These are phyloP conservation scores for Xylaria sp. DNA, from an alignment of 2,329 filamentous ascomycete genomes.

Conservation along the genomic window DNA sequence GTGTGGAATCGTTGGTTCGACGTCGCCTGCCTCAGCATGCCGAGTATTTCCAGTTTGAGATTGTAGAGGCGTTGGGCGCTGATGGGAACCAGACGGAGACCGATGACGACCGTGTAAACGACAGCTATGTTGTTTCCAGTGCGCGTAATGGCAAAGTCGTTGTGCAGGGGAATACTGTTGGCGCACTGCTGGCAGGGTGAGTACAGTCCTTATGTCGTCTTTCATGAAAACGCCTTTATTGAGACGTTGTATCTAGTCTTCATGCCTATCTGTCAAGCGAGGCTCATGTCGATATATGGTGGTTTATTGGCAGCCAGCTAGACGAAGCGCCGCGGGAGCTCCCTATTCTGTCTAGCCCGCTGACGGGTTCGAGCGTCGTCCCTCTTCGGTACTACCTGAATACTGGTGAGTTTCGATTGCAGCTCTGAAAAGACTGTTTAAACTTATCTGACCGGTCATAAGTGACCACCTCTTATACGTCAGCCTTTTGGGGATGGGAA, in stretches of 20 bases:
- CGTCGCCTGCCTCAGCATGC: constrained; percentile 37
- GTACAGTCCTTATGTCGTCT: constrained; percentile 2
- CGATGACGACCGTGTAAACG: constrained; percentile 29
- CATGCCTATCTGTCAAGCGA: constrained; percentile 36
- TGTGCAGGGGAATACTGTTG: constrained; percentile 35
- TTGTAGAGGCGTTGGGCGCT: constrained; percentile 5
- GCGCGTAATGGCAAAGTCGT: constrained; percentile 30
- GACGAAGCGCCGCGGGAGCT: constrained; percentile 32
- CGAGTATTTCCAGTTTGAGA: constrained; percentile 29
- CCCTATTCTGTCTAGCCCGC: constrained; percentile 27
- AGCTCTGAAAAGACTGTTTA: neutral
- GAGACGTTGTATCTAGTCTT: constrained; percentile 25
- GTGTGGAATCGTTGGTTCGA: constrained; percentile 33
- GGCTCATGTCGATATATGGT: constrained; percentile 39
- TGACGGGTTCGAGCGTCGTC: constrained; percentile 35
- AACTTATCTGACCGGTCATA: constrained; percentile 18
- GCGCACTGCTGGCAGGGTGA: constrained; percentile 35
- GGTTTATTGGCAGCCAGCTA: constrained; percentile 39
- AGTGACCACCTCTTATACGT: constrained; percentile 41
- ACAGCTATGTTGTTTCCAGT: constrained; percentile 36
- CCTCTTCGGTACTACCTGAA: constrained; percentile 40
- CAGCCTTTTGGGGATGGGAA: constrained; percentile 38
- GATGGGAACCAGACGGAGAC: neutral
- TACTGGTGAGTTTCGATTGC: constrained; percentile 30
- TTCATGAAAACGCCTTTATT: neutral